Conservation (phyloP, 2,329 filamentous ascomycete species). For the Colletotrichum nymphaeae region DNA sequence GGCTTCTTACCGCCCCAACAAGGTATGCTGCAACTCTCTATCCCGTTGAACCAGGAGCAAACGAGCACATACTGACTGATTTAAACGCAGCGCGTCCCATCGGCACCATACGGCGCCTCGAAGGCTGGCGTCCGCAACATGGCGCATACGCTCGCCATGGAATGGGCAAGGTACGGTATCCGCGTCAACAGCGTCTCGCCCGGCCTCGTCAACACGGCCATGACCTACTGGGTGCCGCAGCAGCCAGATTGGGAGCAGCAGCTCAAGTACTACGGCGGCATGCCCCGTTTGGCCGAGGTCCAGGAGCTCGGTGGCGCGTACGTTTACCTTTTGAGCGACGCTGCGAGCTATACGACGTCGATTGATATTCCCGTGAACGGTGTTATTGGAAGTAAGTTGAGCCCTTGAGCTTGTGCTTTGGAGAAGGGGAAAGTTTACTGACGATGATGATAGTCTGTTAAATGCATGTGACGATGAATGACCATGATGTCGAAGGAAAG, state of each 20-base stretch:
- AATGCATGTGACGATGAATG: background rate
- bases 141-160: slow-evolving; percentile 56
- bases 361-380: slow-evolving; percentile 63
- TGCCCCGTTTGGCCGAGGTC: slow-evolving; percentile 55
- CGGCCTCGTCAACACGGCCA: slow-evolving; percentile 54
- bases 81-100: slow-evolving; percentile 54
- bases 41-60: too few relatives aligned
- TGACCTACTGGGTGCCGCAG: slow-evolving; percentile 62
- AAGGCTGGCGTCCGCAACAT: slow-evolving; percentile 57
- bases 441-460: background rate
- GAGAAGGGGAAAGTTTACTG: too few relatives aligned
- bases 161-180: slow-evolving; percentile 59
- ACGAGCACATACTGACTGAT: too few relatives aligned
- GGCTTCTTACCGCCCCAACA: slow-evolving; percentile 60
- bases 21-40: slow-evolving; percentile 37
- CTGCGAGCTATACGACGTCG: slow-evolving; percentile 60
- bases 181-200: slow-evolving; percentile 60
- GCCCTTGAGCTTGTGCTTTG: too few relatives aligned
- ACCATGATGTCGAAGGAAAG: background rate
- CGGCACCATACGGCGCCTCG: slow-evolving; percentile 58
- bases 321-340: slow-evolving; percentile 66
- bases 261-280: slow-evolving; percentile 69
- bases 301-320: slow-evolving; percentile 67
- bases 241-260: slow-evolving; percentile 66
- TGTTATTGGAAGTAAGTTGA: slow-evolving; percentile 43